Evolutionary conservation across 148 eudicot genomes (phyloP).

Genomic region (Vaccinium vitisidaea): DNA sequence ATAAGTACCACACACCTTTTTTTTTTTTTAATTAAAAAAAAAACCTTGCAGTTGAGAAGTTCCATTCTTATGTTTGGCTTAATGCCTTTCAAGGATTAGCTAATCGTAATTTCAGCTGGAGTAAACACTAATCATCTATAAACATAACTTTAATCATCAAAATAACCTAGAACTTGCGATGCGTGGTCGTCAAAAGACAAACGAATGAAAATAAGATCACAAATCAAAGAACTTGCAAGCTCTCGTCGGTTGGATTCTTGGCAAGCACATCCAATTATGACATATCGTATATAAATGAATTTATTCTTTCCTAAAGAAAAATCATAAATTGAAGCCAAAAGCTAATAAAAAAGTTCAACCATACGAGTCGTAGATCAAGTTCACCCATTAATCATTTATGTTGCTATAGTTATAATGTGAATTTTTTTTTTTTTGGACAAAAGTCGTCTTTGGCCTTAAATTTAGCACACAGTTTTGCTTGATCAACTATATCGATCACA

Average conservation of each 20-base stretch:
- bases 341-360: too few species aligned
- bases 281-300: too few species aligned
- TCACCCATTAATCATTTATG: neutral
- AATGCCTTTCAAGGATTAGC: neutral
- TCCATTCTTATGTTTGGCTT: neutral
- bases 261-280: too few species aligned
- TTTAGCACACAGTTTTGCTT: too few species aligned
- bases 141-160: neutral
- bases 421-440: too few species aligned
- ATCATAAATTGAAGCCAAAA: too few species aligned
- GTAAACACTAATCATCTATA: neutral
- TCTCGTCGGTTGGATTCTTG: too few species aligned
- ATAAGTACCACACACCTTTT: neutral
- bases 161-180: neutral
- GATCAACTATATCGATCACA: too few species aligned
- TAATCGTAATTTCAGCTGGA: neutral
- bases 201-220: neutral
- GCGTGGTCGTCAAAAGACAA: neutral
- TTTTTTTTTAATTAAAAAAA: neutral
- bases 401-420: neutral
- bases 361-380: neutral
- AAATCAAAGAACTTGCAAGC: too few species aligned
- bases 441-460: too few species aligned
- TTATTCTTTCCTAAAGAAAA: too few species aligned
- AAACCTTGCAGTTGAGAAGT: neutral